Evolutionary conservation across 2,329 filamentous ascomycete species (phyloP).

Genomic region (Penicillium sp.): DNA sequence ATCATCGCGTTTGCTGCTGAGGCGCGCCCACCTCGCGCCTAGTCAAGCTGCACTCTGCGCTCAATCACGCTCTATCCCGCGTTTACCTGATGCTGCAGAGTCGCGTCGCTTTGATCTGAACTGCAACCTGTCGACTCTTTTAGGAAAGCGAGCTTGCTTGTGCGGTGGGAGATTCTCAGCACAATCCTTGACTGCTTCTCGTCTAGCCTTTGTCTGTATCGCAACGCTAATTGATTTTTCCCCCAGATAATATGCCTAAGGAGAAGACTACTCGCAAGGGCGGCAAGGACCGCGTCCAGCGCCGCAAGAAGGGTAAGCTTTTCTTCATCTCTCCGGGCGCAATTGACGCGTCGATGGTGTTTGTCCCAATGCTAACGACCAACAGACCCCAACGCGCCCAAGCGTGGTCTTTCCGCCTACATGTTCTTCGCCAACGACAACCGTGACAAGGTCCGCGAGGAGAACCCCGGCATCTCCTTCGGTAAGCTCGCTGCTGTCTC

Average conservation of each 20-base stretch:
- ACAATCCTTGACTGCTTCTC: background rate
- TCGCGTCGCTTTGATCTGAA: background rate
- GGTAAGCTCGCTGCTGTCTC: slow-evolving; percentile 55
- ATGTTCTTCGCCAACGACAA: slow-evolving; percentile 99
- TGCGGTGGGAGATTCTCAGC: background rate
- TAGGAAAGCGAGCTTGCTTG: too few species aligned
- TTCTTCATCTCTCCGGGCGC: background rate
- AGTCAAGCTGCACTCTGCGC: background rate
- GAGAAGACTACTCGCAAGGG: slow-evolving; percentile 67
- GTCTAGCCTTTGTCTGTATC: background rate
- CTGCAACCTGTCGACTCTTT: background rate
- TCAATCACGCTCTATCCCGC: background rate
- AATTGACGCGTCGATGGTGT: background rate
- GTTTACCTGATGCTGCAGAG: background rate
- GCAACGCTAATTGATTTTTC: slow-evolving; percentile 5
- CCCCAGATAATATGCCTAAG: slow-evolving; percentile 65
- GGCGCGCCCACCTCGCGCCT: too few species aligned
- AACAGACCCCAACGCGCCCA: slow-evolving; percentile 93
- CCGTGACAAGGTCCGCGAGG: slow-evolving; percentile 95
- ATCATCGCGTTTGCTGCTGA: background rate
- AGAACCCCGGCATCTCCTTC: slow-evolving; percentile 97
- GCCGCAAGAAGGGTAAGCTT: slow-evolving; percentile 72
- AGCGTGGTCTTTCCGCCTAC: slow-evolving; percentile 98
- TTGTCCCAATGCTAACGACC: slow-evolving; percentile 17
- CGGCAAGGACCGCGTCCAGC: slow-evolving; percentile 61